Base-by-base conservation (phyloP, 2,329 filamentous ascomycete genomes). In the Gnomoniopsis sp. region DNA sequence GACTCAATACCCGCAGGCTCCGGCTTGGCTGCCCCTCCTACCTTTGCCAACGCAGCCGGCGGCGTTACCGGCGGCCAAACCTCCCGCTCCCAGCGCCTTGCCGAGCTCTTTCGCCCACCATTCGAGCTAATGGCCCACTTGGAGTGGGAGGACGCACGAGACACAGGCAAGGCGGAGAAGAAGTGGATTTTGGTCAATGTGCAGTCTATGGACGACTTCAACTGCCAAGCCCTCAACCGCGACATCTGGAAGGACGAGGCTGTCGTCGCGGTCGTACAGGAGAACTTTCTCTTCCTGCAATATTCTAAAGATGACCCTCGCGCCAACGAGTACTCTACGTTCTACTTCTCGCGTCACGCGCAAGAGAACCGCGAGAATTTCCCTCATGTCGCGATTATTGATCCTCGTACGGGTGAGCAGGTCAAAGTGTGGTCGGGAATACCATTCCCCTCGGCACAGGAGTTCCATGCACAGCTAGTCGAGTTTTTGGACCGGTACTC, bases 401-500 rank as follows among this genome's bases (percentile, higher is more conserved):
- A 99, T 67, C 95, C 95, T 2, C 84, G 95, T 60, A 99, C 95
- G 0, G 95, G 95, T 61, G 95, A 99, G 75, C 92, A 97, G 73
- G 90, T 99, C 71, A 99, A 99, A 77, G 85, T 93, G 1, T 98
- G 95, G 93, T 92, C 90, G 15, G 93, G 93, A 1, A 81, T 85
- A 10, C 91, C 93, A 1, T 90, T 93, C 55, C 88, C 93, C 1
- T 83, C 82, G 43, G 77, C 91, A 0, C 72, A 82, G 11, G 93
- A 97, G 15, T 98, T 99, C 66, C 84, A 96, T 61, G 91, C 92
- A 69, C 91, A 97, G 69, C 81, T 99, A 2, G 90, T 91, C 68
- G 93, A 98, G 73, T 99, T 99, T 67, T 83, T 99, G n/a, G 95
- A 98, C 70, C 86, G 95, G 23, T 99, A 98, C 76, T 97, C 93